phyloP scores from a whole-genome alignment of 1,139 yeast species.

The Candida pseudoviswanathii region DNA sequence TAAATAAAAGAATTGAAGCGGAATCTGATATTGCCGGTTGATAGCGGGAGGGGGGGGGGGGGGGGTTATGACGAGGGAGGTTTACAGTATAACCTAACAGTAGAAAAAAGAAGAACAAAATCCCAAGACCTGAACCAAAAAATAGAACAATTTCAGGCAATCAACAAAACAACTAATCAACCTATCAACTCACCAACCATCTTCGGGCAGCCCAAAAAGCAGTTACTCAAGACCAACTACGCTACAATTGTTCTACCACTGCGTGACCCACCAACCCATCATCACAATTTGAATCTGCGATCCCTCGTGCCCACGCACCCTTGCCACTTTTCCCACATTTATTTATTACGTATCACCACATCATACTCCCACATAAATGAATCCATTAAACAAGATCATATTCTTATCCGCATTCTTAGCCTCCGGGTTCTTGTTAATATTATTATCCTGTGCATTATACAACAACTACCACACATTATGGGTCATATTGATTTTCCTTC shows the following conservation, averaged over 20 bases:
- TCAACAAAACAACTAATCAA: too few relatives aligned
- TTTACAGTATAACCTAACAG: too few relatives aligned
- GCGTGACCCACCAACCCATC: neutral
- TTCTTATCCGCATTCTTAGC: slow-evolving; percentile 72
- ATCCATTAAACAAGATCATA: slow-evolving; percentile 71
- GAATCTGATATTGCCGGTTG: neutral
- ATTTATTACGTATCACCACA: neutral
- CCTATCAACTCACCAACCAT: too few relatives aligned
- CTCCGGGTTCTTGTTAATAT: slow-evolving; percentile 70
- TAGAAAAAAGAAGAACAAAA: too few relatives aligned
- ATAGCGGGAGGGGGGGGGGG: too few relatives aligned
- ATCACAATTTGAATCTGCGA: neutral
- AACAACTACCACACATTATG: slow-evolving; percentile 71
- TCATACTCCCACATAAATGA: slow-evolving; percentile 22
- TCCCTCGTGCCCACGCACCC: neutral
- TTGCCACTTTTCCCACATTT: neutral
- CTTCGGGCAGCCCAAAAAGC: too few relatives aligned
- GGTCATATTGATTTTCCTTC: slow-evolving; percentile 63
- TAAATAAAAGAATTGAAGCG: too few relatives aligned
- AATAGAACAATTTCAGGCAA: too few relatives aligned
- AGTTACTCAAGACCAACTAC: too few relatives aligned
- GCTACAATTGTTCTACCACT: too few relatives aligned
- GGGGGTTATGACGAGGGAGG: too few relatives aligned
- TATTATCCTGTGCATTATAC: slow-evolving; percentile 72
- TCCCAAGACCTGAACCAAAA: too few relatives aligned